phyloP scores from a whole-genome alignment of 2,329 filamentous ascomycete genomes.

The Fusarium lyarnte region DNA sequence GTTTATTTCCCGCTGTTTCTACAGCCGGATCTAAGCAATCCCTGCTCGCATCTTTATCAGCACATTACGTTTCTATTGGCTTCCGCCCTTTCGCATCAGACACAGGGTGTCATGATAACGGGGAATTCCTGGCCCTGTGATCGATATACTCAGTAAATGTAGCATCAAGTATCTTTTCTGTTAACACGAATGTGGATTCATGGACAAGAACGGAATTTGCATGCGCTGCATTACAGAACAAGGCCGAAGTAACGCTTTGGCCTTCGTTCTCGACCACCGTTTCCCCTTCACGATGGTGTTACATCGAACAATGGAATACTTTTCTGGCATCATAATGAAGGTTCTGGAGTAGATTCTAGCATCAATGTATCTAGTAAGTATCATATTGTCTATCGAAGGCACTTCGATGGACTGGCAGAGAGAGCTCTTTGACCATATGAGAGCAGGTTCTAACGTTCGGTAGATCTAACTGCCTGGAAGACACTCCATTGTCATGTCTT shows the following conservation, averaged over 20 bases:
- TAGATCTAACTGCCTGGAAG: neutral
- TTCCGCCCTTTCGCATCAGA: neutral
- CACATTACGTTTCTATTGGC: neutral
- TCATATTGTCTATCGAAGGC: neutral
- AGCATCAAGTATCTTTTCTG: slow-evolving; percentile 1
- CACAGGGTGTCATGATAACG: neutral
- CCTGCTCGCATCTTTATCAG: neutral
- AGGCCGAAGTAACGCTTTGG: neutral
- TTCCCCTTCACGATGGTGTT: neutral
- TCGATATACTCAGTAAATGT: neutral
- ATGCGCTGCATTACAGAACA: neutral
- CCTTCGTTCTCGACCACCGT: neutral
- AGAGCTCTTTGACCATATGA: neutral
- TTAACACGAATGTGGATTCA: neutral
- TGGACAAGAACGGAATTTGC: neutral
- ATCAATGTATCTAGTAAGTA: neutral
- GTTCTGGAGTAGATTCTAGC: neutral
- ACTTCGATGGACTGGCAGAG: neutral
- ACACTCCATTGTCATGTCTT: neutral
- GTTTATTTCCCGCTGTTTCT: neutral
- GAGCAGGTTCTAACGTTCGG: neutral
- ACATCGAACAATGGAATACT: neutral
- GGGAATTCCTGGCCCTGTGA: neutral
- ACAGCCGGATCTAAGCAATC: neutral
- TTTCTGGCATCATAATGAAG: neutral